A percentile compares a stretch with the other conserved stretches of the same genome.
These are phyloP conservation scores for Blattamonas nauphoetae DNA, from an alignment of 78 protist genomes.

Conservation along the genomic window DNA sequence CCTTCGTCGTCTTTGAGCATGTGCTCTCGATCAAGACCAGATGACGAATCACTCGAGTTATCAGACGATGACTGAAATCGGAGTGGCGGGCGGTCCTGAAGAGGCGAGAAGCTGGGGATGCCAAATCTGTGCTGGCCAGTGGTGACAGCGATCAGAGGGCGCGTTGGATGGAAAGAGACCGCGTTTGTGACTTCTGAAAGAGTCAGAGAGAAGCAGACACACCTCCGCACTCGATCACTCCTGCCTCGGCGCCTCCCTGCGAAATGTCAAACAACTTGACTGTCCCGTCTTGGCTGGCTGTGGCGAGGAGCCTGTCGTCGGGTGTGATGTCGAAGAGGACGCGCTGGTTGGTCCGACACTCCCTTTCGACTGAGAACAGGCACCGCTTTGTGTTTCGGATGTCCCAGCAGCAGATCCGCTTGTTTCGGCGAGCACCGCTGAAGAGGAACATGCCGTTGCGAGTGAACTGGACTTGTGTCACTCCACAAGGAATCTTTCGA, in stretches of 20 bases:
- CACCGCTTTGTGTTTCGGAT: background rate
- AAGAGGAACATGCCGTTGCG: background rate
- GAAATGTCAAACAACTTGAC: background rate
- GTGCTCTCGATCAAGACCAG: no score
- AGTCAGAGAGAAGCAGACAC: background rate
- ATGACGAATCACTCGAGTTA: no score
- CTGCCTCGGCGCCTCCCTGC: background rate
- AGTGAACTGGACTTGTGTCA: background rate
- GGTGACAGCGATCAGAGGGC: background rate
- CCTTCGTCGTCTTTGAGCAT: no score
- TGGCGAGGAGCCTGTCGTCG: background rate
- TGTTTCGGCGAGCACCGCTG: background rate
- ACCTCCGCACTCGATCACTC: background rate
- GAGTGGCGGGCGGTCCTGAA: no score
- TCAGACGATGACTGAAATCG: no score
- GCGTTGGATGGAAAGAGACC: background rate
- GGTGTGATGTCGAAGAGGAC: background rate
- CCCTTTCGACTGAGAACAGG: background rate
- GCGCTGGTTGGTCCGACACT: background rate
- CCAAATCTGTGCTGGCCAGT: background rate
- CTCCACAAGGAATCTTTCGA: background rate
- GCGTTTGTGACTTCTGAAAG: background rate
- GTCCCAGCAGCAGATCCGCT: background rate
- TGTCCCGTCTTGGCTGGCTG: constrained; percentile 7
- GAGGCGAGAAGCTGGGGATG: no score